Conservation (phyloP, 2,329 filamentous ascomycete genomes). For the Hymenoscyphus albidus region DNA sequence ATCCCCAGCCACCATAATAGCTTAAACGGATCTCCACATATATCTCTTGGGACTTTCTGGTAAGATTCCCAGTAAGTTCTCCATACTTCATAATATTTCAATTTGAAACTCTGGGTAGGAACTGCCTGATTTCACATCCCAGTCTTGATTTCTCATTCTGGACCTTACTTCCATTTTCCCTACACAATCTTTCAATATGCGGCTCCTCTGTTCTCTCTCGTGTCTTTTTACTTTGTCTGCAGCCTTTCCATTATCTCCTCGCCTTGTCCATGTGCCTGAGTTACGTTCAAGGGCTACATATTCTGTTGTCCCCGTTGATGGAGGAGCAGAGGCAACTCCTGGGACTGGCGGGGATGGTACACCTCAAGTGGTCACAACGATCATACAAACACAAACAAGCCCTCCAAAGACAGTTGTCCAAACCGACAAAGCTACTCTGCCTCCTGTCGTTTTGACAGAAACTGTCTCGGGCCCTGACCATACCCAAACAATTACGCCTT, state of each 20-base stretch:
- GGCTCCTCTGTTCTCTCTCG: constrained; percentile 28
- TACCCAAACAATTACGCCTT: constrained; percentile 25
- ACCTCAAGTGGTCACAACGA: constrained; percentile 21
- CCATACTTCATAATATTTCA: background rate
- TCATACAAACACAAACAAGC: constrained; percentile 24
- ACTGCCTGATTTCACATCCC: no score
- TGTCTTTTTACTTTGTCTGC: constrained; percentile 26
- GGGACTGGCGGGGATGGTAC: constrained; percentile 8
- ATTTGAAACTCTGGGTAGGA: constrained; percentile 14
- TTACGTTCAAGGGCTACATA: constrained; percentile 31
- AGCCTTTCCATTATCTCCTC: constrained; percentile 27
- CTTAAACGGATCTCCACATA: background rate
- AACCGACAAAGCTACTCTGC: constrained; percentile 25
- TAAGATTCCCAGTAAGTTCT: background rate
- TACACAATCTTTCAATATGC: constrained; percentile 23
- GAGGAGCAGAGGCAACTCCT: constrained; percentile 24
- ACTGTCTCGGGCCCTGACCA: constrained; percentile 25
- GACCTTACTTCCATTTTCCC: background rate
- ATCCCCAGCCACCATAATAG: background rate
- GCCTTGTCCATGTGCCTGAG: constrained; percentile 13
- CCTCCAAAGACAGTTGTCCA: constrained; percentile 27
- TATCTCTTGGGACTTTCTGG: background rate
- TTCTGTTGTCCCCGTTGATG: constrained; percentile 37
- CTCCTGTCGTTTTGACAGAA: constrained; percentile 26
- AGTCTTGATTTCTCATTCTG: background rate